A percentile compares a stretch with the other conserved stretches of the same genome.
Conservation (phyloP, 768 basidiomycete species). For the Lactarius indigo region DNA sequence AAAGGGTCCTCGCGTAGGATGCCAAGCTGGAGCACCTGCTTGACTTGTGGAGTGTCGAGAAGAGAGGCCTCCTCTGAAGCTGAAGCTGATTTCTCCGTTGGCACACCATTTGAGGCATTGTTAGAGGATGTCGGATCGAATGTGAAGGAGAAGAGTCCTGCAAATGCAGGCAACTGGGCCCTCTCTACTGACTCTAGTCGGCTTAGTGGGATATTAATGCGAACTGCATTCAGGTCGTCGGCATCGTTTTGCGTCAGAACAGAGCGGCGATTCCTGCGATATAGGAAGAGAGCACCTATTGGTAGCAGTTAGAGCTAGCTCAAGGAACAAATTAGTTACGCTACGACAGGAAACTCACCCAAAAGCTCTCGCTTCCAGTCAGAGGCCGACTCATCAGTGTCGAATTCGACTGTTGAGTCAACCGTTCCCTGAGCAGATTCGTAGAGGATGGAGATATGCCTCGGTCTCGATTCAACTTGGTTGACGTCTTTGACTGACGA, state of each 20-base stretch:
- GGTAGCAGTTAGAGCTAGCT: not conserved
- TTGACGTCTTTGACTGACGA: constrained; percentile 43
- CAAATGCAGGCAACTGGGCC: constrained; percentile 21
- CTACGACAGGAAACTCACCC: constrained; percentile 32
- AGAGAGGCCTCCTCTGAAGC: not conserved
- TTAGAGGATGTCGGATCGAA: constrained; percentile 14
- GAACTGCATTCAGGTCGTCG: constrained; percentile 38
- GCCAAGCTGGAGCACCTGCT: constrained; percentile 23
- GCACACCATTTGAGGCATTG: not conserved
- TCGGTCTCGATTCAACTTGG: constrained; percentile 44
- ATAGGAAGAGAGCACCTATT: constrained; percentile 45
- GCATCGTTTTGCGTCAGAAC: constrained; percentile 31
- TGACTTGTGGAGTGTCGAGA: constrained; percentile 11
- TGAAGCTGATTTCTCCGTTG: not conserved
- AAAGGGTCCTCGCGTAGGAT: constrained; percentile 9
- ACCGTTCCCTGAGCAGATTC: constrained; percentile 29
- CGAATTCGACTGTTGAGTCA: constrained; percentile 45
- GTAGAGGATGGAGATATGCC: constrained; percentile 38
- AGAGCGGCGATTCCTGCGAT: constrained; percentile 41
- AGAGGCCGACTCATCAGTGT: constrained; percentile 51
- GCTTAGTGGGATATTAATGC: constrained; percentile 45
- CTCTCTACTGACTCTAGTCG: constrained; percentile 35
- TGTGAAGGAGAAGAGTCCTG: constrained; percentile 25
- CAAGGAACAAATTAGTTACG: not conserved
- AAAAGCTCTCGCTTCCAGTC: constrained; percentile 49